Evolutionary conservation across 805 yeast genomes (phyloP), one percentile per base, ranked within the genome.

Genomic region (Clavispora asparagi): DNA sequence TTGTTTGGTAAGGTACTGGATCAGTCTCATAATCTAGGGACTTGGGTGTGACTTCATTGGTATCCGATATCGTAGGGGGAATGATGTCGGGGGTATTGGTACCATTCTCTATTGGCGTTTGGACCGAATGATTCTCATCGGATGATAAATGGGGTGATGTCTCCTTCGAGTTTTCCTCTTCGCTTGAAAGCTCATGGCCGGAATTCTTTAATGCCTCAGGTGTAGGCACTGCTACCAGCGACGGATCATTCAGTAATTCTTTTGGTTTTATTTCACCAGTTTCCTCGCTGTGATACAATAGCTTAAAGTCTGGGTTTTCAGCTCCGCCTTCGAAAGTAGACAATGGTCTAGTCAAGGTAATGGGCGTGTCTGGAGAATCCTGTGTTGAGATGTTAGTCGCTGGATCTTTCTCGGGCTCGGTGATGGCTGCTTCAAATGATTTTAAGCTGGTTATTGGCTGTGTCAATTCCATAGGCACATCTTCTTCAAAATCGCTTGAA

Each of bases 401-500:
- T 3, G 37, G 16, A 4, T 14, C n/a, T 5, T 16, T 6, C 13
- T 7, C 9, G 17, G 37, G 5, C 12, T 10, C 2, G 9, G 7
- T 6, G 10, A 33, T 6, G 25, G 6, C 25, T 9, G 2, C 25
- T 7, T 17, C 13, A 7, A n/a, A 33, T 9, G 8, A 13, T 16
- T n/a, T 43, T 7, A 42, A 27, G 7, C 7, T 17, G 4, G 28
- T 30, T 16, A 55, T 27, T 9, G 61, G 59, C 32, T 54, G 54
- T 2, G 64, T 61, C 39, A 62, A 48, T 14, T 63, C 66, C 67
- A 61, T 63, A 5, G 56, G 48, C 23, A 47, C 43, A 16, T 56
- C 59, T 6, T 47, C 54, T 6, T 47, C 47, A 8, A 39, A 31
- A 14, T 14, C 41, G 37, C 37, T 33, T 1, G 37, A 33, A 9